phyloP scores from a whole-genome alignment of 345 rosid genomes.

The Erodium maritimum region DNA sequence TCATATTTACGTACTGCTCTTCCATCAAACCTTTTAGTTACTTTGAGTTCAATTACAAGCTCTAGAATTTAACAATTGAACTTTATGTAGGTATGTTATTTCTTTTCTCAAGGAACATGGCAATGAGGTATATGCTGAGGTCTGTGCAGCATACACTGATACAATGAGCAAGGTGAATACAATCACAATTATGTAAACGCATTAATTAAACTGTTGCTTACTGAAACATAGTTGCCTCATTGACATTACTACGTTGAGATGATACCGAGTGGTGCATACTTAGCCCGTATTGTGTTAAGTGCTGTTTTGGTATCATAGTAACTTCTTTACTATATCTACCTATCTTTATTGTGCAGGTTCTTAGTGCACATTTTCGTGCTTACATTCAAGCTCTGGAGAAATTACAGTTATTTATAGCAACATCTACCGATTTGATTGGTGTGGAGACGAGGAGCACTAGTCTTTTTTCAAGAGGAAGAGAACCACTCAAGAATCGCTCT shows the following conservation, averaged over 20 bases:
- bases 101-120: conserved; percentile 90
- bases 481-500: conserved; percentile 82
- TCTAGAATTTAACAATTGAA: too few relatives aligned
- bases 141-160: conserved; percentile 82
- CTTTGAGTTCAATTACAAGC: too few relatives aligned
- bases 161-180: conserved; percentile 88
- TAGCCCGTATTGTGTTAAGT: too few relatives aligned
- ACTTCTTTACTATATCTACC: background rate
- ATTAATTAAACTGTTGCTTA: too few relatives aligned
- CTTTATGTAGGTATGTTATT: conserved; percentile 53
- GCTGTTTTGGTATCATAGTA: too few relatives aligned
- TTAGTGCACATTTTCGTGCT: conserved; percentile 96
- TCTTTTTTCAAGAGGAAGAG: conserved; percentile 78
- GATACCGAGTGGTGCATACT: too few relatives aligned
- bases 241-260: too few relatives aligned
- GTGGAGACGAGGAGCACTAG: conserved; percentile 70
- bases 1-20: background rate
- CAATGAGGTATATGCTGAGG: conserved; percentile 76
- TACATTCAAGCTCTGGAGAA: conserved; percentile 95
- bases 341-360: conserved; percentile 45
- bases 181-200: too few relatives aligned
- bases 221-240: too few relatives aligned
- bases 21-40: background rate
- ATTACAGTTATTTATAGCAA: conserved; percentile 89
- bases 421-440: conserved; percentile 85